Evolutionary conservation across 495 filamentous ascomycete species (phyloP).

Genomic region (Penicillium ochrochloron): DNA sequence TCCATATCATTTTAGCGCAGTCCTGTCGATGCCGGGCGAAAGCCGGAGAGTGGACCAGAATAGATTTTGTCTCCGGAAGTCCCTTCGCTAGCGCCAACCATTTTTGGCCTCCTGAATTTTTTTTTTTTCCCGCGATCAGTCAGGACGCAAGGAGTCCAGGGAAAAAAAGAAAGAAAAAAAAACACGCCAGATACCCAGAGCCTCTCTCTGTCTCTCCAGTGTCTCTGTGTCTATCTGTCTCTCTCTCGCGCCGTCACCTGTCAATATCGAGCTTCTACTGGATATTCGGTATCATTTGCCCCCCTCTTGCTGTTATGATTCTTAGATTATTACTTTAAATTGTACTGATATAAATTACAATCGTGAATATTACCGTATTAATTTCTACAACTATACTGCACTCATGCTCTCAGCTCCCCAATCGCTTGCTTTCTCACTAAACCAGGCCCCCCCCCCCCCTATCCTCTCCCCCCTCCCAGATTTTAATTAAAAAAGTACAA

Average conservation of each 20-base stretch:
- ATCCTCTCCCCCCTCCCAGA: not conserved
- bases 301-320: not conserved
- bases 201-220: not conserved
- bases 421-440: constrained; percentile 3
- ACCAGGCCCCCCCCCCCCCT: not conserved
- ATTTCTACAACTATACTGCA: not conserved
- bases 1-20: not conserved
- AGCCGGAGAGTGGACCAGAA: constrained; percentile 16
- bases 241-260: not conserved
- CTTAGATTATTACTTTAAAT: not conserved
- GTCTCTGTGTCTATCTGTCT: not conserved
- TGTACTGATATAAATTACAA: not conserved
- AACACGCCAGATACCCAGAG: constrained; percentile 1
- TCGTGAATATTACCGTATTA: not conserved
- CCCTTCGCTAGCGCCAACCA: constrained; percentile 15
- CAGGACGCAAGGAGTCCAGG: constrained; percentile 17
- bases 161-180: constrained; percentile 1
- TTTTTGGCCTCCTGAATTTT: constrained; percentile 1
- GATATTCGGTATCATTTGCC: not conserved
- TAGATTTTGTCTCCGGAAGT: constrained; percentile 22
- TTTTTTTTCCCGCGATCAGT: constrained; percentile 19
- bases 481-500: constrained; percentile 2
- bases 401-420: not conserved
- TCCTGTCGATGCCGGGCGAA: not conserved
- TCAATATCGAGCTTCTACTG: not conserved